Evolutionary conservation across 257 asterid species (phyloP).

Genomic region (Przewalskia tangutica): DNA sequence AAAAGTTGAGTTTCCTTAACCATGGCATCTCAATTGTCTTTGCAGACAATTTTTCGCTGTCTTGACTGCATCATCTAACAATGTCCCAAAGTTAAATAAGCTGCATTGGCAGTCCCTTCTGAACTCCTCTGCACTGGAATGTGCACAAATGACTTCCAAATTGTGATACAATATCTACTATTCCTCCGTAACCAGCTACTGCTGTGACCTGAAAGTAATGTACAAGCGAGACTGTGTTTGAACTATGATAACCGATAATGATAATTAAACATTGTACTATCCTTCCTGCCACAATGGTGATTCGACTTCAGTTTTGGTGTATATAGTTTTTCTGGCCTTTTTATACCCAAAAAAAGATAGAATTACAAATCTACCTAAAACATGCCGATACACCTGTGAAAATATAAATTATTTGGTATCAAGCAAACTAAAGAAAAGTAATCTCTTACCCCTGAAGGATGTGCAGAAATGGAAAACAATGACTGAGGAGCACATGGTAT

Average conservation of each 20-base stretch:
- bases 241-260: not conserved
- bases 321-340: not conserved
- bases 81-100: not conserved
- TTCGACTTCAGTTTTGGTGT: not conserved
- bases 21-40: not conserved
- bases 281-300: not conserved
- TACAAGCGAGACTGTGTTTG: not conserved
- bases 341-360: not conserved
- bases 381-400: not conserved
- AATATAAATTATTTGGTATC: not conserved
- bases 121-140: slow-evolving; percentile 55
- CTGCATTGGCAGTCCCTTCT: slow-evolving; percentile 7
- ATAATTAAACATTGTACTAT: not conserved
- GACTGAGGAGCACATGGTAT: slow-evolving; percentile 85
- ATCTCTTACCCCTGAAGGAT: slow-evolving; percentile 71
- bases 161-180: slow-evolving; percentile 87
- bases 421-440: not conserved
- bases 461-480: slow-evolving; percentile 61
- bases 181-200: slow-evolving; percentile 87
- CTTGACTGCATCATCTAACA: not conserved
- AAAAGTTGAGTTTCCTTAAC: not conserved
- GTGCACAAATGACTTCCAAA: slow-evolving; percentile 88
- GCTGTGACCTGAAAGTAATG: slow-evolving; percentile 51
- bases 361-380: not conserved
- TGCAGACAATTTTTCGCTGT: not conserved